Evolutionary conservation across 108 stramenopile species (phyloP).

Genomic region (Chaetoceros tenuissimus): DNA sequence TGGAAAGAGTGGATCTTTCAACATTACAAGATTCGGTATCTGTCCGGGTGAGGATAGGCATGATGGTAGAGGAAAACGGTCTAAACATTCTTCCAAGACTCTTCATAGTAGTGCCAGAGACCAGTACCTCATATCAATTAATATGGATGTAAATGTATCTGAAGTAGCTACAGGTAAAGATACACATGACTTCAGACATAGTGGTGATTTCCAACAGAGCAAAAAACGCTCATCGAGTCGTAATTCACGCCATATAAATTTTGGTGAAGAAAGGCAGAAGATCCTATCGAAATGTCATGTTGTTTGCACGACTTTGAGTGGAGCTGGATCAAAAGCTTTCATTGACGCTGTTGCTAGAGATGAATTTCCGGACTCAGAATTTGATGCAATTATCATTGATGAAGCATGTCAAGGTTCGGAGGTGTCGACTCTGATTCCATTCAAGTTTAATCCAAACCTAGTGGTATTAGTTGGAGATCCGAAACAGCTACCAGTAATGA

Average conservation of each 20-base stretch:
- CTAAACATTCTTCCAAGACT: slow-evolving; percentile 7
- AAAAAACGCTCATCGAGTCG: background rate
- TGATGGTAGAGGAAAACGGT: slow-evolving; percentile 10
- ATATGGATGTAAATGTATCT: background rate
- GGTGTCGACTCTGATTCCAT: slow-evolving; percentile 72
- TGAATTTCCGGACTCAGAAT: slow-evolving; percentile 33
- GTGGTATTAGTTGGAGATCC: slow-evolving; percentile 72
- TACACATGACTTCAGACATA: background rate
- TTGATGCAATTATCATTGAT: slow-evolving; percentile 81
- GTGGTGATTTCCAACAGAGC: background rate
- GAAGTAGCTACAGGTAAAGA: background rate
- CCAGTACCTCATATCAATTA: slow-evolving; percentile 12
- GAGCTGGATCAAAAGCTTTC: slow-evolving; percentile 40
- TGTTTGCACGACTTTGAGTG: slow-evolving; percentile 37
- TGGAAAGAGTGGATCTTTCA: slow-evolving; percentile 21
- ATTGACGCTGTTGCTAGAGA: slow-evolving; percentile 36
- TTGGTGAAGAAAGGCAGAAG: slow-evolving; percentile 12
- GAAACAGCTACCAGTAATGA: slow-evolving; percentile 78
- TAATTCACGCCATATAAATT: no score
- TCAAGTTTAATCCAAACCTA: slow-evolving; percentile 47
- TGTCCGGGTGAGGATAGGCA: background rate
- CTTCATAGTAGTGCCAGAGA: slow-evolving; percentile 12
- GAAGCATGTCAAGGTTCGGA: slow-evolving; percentile 86
- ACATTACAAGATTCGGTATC: background rate
- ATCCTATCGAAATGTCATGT: slow-evolving; percentile 28